Evolutionary conservation across 805 yeast species (phyloP), one percentile per base, ranked within the genome.

Genomic region (Tanozyma kutaoensis): DNA sequence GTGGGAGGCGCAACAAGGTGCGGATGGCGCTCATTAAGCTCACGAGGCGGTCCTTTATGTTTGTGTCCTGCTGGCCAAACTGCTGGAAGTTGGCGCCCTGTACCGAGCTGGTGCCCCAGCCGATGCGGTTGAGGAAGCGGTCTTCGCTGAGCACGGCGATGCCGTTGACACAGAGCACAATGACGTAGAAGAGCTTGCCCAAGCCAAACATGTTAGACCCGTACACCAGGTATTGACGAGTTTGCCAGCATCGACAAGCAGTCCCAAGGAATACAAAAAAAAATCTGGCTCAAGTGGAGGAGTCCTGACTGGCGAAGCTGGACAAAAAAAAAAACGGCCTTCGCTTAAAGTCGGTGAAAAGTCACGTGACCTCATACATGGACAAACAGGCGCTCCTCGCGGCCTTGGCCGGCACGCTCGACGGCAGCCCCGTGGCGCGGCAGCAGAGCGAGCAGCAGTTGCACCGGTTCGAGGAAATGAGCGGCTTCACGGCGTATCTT

Each of bases 91-190:
- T 31, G 23, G 27, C 27, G 10, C 28, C 28, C 3, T 35, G 25
- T 9, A 40, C 31, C 16, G 37, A 34, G 15, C 39, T 42, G 17
- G 17, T 7, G 8, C 50, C 55, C 56, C 53, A 56, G 15, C 56
- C 62, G 20, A 45, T 68, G 52, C 93, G 59, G 40, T 74, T 73
- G 32, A 80, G 57, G 42, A 80, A 80, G 32, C 93, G 56, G 42
- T 80, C 91, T 40, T 80, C 93, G 45, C 78, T 77, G 28, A 80
- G 62, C 20, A 80, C 76, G 0, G 91, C 91, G 16, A 80, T 67
- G 1, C 88, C 71, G 47, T 80, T 80, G 25, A 78, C 66, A 30
- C 78, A 52, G 21, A 80, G 58, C n/a, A 71, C 48, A 14, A 62
- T 51, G 29, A 68, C 71, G 40, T 72, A 72, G 30, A 72, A 58